These are phyloP conservation scores for Conringia planisiliqua DNA, from an alignment of 345 rosid species.

Conservation along the genomic window DNA sequence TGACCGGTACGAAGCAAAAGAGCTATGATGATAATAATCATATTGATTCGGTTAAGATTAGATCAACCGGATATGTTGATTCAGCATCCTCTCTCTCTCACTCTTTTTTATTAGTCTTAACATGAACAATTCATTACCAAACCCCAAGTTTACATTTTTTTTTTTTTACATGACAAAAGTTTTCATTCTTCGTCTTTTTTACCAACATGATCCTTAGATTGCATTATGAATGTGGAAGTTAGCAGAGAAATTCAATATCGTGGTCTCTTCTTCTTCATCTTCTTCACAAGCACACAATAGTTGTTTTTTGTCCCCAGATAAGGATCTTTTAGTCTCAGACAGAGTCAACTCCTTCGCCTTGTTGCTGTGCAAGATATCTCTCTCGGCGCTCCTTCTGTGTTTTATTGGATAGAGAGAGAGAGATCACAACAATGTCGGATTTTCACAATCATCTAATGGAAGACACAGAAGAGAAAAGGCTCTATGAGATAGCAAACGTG, in stretches of 20 bases:
- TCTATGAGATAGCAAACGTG: neutral
- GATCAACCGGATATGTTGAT: neutral
- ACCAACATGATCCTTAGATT: conserved; percentile 23
- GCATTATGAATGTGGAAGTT: conserved; percentile 27
- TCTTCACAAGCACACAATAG: conserved; percentile 5
- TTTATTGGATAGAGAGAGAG: neutral
- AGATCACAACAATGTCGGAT: neutral
- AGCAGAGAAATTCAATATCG: conserved; percentile 25
- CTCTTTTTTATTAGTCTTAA: neutral
- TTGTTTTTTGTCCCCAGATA: conserved; percentile 2
- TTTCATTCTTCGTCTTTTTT: conserved; percentile 1
- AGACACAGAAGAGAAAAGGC: neutral
- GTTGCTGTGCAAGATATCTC: conserved; percentile 91
- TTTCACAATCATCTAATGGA: neutral
- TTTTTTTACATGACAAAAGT: conserved; percentile 26
- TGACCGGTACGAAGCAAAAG: neutral
- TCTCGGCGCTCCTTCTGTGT: conserved; percentile 92
- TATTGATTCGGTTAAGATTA: neutral
- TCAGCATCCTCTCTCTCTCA: neutral
- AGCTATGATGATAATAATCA: too few relatives aligned
- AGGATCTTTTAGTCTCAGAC: conserved; percentile 33
- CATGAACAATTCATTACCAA: conserved; percentile 27
- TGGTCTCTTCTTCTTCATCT: conserved; percentile 25
- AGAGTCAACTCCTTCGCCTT: conserved; percentile 66
- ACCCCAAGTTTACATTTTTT: conserved; percentile 23